Evolutionary conservation across 495 filamentous ascomycete genomes (phyloP).

Genomic region (Clavariopsis aquatica): DNA sequence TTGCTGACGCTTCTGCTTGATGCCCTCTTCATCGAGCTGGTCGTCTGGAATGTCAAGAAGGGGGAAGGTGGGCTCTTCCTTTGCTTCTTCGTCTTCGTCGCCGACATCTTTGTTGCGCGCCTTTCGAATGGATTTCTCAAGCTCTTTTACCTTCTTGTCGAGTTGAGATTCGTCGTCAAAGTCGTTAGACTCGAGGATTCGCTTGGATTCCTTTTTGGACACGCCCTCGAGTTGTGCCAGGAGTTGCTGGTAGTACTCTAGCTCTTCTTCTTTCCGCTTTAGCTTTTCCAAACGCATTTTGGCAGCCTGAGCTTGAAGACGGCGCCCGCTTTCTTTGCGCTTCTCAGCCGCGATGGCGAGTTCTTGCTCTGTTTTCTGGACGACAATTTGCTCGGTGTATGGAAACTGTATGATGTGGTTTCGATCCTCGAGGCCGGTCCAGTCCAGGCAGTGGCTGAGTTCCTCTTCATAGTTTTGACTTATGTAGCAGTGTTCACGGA

Average conservation of each 20-base stretch:
- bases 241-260: constrained; percentile 88
- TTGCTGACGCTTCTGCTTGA: constrained; percentile 90
- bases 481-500: constrained; percentile 88
- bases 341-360: constrained; percentile 83
- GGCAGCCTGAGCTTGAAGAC: constrained; percentile 92
- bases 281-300: constrained; percentile 95
- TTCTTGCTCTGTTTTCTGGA: constrained; percentile 92
- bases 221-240: constrained; percentile 62
- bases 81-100: constrained; percentile 72
- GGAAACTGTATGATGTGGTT: constrained; percentile 90
- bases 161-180: constrained; percentile 84
- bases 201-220: constrained; percentile 85
- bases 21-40: constrained; percentile 81
- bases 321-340: constrained; percentile 86
- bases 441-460: constrained; percentile 72
- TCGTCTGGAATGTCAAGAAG: constrained; percentile 89
- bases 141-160: constrained; percentile 77
- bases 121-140: constrained; percentile 83
- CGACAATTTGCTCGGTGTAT: constrained; percentile 82
- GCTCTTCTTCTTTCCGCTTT: constrained; percentile 90
- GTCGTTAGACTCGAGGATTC: constrained; percentile 83
- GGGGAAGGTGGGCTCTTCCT: constrained; percentile 78
- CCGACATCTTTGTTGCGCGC: constrained; percentile 91
- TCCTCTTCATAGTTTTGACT: constrained; percentile 80
- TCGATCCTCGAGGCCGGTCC: constrained; percentile 83